Evolutionary conservation across 495 filamentous ascomycete genomes (phyloP), one percentile per base, ranked within the genome.

Genomic region (Haplographium delicatum): DNA sequence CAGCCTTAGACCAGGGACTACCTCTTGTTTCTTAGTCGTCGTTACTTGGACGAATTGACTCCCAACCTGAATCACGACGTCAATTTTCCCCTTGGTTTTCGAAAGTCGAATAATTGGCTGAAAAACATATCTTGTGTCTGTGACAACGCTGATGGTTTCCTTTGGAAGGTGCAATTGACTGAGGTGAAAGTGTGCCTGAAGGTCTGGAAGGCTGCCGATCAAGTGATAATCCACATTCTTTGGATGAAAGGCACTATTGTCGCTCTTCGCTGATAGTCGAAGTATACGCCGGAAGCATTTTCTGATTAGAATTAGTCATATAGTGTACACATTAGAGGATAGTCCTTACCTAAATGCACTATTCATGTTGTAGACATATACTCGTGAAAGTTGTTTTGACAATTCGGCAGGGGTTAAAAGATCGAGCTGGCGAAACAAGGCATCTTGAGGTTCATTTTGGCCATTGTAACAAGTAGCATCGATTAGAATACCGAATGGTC

Each of bases 311-410:
- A 19, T 43, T 49, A 54, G 24, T 24, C 16, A 50, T 37, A 30
- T 18, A 11, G 27, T 46, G 22, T 24, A 30, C 18, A 10, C 7
- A 2, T 30, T 16, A 22, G 19, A 8, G 15, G 10, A 13, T 25
- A 9, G 4, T 30, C 16, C 61, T 44, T 64, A 71, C 70, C 71
- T 69, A 56, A 70, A 81, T 4, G 77, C 75, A 54, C 72, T 82
- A 57, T 85, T 85, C 80, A 83, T 84, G 56, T 85, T 85, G 63
- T 84, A 85, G 42, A 84, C 68, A 49, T 83, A 85, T 16, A 79
- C 64, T 42, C 78, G 66, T 10, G 70, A 67, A 4, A 83, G 68
- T 41, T 81, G 74, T 38, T 68, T 68, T 9, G 75, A 64, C 39
- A 83, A 61, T 47, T 85, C 81, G 4, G 68, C 68, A 4, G 81